These are phyloP conservation scores for Beta lomatogona DNA, from an alignment of 179 eudicot genomes.

Conservation along the genomic window DNA sequence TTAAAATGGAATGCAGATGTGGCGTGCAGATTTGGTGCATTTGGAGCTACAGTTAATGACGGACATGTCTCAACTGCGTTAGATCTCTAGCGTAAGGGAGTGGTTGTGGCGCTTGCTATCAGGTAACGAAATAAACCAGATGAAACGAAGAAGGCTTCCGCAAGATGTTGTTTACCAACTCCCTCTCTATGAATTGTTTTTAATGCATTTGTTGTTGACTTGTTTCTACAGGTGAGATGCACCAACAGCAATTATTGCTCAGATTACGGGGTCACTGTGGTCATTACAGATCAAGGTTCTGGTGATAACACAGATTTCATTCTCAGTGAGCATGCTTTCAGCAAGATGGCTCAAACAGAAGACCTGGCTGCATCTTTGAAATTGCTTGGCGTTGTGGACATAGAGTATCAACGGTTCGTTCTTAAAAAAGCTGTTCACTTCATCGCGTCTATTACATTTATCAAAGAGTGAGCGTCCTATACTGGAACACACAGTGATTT, in stretches of 20 bases:
- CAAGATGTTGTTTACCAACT: neutral
- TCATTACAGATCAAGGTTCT: slow-evolving; percentile 66
- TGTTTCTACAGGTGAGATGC: slow-evolving; percentile 59
- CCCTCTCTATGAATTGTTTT: neutral
- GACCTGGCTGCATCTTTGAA: slow-evolving; percentile 52
- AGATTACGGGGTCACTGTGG: slow-evolving; percentile 60
- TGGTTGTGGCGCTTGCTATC: slow-evolving; percentile 89
- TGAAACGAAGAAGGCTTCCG: neutral
- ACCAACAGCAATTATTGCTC: slow-evolving; percentile 60
- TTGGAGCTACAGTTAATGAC: slow-evolving; percentile 75
- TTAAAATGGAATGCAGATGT: slow-evolving; percentile 48
- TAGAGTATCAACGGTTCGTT: slow-evolving; percentile 69
- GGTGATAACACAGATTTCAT: slow-evolving; percentile 62
- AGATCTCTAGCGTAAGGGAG: slow-evolving; percentile 57
- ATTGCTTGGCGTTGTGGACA: slow-evolving; percentile 58
- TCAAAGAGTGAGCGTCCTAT: neutral
- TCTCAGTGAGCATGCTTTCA: slow-evolving; percentile 60
- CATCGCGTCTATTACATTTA: neutral
- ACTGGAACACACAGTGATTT: neutral
- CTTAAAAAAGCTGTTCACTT: neutral
- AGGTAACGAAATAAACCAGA: slow-evolving; percentile 38
- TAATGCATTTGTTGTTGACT: neutral
- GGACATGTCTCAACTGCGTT: slow-evolving; percentile 82
- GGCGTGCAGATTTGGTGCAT: slow-evolving; percentile 62
- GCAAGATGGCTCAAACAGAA: slow-evolving; percentile 62